Conservation (phyloP, 2,329 filamentous ascomycete genomes). For the Trichoderma sp. region DNA sequence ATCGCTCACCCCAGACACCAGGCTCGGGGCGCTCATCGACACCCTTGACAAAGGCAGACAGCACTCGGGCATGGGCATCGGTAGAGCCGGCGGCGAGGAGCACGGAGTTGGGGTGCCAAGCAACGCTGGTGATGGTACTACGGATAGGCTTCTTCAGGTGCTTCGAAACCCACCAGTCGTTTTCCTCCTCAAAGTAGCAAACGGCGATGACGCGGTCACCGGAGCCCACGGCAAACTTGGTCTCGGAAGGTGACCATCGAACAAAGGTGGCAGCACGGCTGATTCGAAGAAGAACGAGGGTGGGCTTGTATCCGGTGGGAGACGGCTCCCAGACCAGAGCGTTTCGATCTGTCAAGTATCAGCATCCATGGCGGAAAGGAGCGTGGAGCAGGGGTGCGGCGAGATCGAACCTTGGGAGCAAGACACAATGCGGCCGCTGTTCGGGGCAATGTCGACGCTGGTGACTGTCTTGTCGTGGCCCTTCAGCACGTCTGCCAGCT, state of each 20-base stretch:
- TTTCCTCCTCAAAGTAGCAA: constrained; percentile 99
- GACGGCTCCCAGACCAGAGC: constrained; percentile 97
- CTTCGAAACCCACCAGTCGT: constrained; percentile 99
- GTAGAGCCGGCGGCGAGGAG: constrained; percentile 94
- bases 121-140: constrained; percentile 91
- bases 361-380: not conserved
- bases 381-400: constrained; percentile 8
- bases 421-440: constrained; percentile 90
- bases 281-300: constrained; percentile 93
- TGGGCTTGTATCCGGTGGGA: constrained; percentile 92
- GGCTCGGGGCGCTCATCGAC: constrained; percentile 84
- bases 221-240: constrained; percentile 96
- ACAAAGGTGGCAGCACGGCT: constrained; percentile 96
- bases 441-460: constrained; percentile 90
- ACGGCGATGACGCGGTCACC: constrained; percentile 93
- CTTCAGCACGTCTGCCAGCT: constrained; percentile 87
- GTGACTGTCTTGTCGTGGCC: constrained; percentile 98
- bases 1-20: constrained; percentile 87
- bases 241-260: constrained; percentile 94
- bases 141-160: constrained; percentile 99
- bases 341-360: constrained; percentile 73
- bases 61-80: constrained; percentile 91
- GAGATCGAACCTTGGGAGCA: constrained; percentile 79
- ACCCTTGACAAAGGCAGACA: constrained; percentile 95
- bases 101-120: constrained; percentile 97